Evolutionary conservation across 1,284 basidiomycete species (phyloP).

Genomic region (Serendipita sp.): DNA sequence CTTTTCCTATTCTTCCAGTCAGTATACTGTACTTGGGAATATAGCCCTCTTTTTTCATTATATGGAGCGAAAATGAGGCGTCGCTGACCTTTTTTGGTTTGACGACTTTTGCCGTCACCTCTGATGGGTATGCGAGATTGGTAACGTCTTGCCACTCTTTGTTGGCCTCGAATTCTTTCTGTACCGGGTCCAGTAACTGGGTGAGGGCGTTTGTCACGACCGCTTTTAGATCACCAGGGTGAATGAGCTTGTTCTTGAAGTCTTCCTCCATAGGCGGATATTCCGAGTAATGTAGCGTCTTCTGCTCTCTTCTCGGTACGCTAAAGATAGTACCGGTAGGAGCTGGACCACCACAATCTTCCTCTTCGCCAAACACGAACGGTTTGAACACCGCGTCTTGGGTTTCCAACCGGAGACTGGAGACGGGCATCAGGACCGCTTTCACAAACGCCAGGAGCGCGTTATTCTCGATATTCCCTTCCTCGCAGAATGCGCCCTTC

Average conservation of each 20-base stretch:
- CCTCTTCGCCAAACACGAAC: slow-evolving; percentile 17
- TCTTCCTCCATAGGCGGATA: slow-evolving; percentile 63
- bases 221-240: slow-evolving; percentile 84
- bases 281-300: slow-evolving; percentile 52
- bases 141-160: slow-evolving; percentile 74
- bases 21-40: background rate
- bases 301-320: slow-evolving; percentile 60
- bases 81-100: slow-evolving; percentile 39
- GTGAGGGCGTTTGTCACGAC: slow-evolving; percentile 70
- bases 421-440: slow-evolving; percentile 83
- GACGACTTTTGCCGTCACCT: slow-evolving; percentile 36
- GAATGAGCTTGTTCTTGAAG: slow-evolving; percentile 64
- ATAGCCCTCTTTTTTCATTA: background rate
- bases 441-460: slow-evolving; percentile 83
- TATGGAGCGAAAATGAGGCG: background rate
- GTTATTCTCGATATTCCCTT: slow-evolving; percentile 83
- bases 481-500: slow-evolving; percentile 86
- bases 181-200: slow-evolving; percentile 70
- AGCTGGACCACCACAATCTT: slow-evolving; percentile 30
- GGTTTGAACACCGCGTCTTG: slow-evolving; percentile 12
- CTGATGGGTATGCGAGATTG: slow-evolving; percentile 72
- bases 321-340: slow-evolving; percentile 77
- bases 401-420: slow-evolving; percentile 53
- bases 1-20: background rate
- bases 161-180: slow-evolving; percentile 58